These are phyloP conservation scores for Cladobotryum mycophilum DNA, from an alignment of 2,329 filamentous ascomycete genomes.

Conservation along the genomic window DNA sequence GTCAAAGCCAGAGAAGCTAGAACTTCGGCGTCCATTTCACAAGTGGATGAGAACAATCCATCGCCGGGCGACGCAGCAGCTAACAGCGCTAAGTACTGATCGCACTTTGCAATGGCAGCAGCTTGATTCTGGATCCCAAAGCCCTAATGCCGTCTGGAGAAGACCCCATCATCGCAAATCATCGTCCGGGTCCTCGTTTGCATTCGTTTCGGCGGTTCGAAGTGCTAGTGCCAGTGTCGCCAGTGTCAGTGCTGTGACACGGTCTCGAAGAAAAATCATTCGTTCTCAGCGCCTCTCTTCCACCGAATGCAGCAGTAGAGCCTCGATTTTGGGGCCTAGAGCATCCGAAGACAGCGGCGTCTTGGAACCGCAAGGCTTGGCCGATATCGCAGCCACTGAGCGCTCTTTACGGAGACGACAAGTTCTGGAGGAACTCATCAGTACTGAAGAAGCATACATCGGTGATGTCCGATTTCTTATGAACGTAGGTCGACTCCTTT, in stretches of 20 bases:
- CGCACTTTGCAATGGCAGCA: neutral
- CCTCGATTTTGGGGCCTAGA: slow-evolving; percentile 53
- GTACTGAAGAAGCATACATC: slow-evolving; percentile 83
- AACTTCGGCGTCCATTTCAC: slow-evolving; percentile 47
- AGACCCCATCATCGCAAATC: slow-evolving; percentile 43
- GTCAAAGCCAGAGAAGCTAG: slow-evolving; percentile 9
- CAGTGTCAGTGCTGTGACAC: slow-evolving; percentile 61
- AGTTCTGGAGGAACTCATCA: slow-evolving; percentile 78
- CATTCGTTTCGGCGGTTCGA: slow-evolving; percentile 72
- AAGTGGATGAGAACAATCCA: slow-evolving; percentile 69
- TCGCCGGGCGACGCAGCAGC: slow-evolving; percentile 43
- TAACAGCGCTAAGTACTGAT: slow-evolving; percentile 4
- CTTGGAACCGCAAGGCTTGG: slow-evolving; percentile 43
- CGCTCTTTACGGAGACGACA: slow-evolving; percentile 70
- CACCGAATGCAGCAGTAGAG: slow-evolving; percentile 56
- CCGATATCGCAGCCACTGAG: slow-evolving; percentile 64
- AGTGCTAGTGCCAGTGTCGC: slow-evolving; percentile 74
- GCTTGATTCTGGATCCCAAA: neutral
- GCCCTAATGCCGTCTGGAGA: neutral
- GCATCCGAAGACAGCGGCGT: slow-evolving; percentile 60
- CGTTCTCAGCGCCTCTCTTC: slow-evolving; percentile 50
- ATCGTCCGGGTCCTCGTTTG: slow-evolving; percentile 69
- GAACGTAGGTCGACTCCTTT: slow-evolving; percentile 52
- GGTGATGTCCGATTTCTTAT: slow-evolving; percentile 79
- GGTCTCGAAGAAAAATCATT: slow-evolving; percentile 47